Evolutionary conservation across 2,329 filamentous ascomycete species (phyloP).

Genomic region (Xylariaceae sp.): DNA sequence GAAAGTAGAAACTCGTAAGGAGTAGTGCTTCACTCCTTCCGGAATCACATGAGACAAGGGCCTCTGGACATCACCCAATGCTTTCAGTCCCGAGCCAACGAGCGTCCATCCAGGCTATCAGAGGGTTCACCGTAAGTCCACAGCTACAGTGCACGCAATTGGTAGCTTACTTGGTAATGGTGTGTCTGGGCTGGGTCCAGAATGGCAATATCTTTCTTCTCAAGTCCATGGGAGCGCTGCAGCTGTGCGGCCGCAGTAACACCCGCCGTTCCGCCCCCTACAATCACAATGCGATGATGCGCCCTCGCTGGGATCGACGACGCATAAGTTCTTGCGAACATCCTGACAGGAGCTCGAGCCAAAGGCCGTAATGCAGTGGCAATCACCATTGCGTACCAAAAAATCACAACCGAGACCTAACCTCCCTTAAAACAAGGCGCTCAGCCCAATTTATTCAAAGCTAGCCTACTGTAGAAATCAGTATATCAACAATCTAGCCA

Average conservation of each 20-base stretch:
- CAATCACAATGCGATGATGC: slow-evolving; percentile 68
- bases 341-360: slow-evolving; percentile 25
- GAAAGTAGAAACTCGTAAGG: slow-evolving; percentile 42
- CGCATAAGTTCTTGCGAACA: slow-evolving; percentile 34
- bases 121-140: slow-evolving; percentile 14
- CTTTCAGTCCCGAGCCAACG: slow-evolving; percentile 44
- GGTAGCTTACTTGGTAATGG: slow-evolving; percentile 41
- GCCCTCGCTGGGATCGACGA: slow-evolving; percentile 38
- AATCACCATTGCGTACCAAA: slow-evolving; percentile 22
- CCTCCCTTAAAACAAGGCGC: no score
- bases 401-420: not conserved
- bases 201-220: slow-evolving; percentile 45
- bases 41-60: slow-evolving; percentile 42
- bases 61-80: slow-evolving; percentile 36
- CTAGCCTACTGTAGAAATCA: no score
- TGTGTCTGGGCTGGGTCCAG: slow-evolving; percentile 43
- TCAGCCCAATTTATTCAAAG: no score
- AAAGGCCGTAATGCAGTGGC: slow-evolving; percentile 27
- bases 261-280: slow-evolving; percentile 71
- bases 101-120: slow-evolving; percentile 46
- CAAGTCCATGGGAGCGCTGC: slow-evolving; percentile 45
- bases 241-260: slow-evolving; percentile 71
- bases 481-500: no score
- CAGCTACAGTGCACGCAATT: not conserved
- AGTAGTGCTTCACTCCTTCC: slow-evolving; percentile 44